A percentile compares a stretch with the other conserved stretches of the same genome.
Conservation (phyloP, 495 filamentous ascomycete genomes). For the Acidiella bohemica region DNA sequence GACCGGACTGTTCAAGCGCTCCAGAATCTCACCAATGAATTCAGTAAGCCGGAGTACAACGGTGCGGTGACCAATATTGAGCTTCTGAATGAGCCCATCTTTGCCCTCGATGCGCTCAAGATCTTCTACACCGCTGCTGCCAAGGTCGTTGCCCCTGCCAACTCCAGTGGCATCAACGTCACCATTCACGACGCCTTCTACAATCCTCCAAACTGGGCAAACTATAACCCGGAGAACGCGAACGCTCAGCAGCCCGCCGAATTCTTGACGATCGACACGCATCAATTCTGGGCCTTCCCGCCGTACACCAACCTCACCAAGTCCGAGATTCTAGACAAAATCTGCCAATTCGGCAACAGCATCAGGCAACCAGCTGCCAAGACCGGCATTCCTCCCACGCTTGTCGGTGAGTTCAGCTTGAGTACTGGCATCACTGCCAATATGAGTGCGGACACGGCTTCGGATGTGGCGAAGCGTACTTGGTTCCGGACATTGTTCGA, state of each 20-base stretch:
- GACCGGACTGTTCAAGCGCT: constrained; percentile 10
- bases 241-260: neutral
- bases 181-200: constrained; percentile 13
- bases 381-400: constrained; percentile 11
- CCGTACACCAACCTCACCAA: neutral
- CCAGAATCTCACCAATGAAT: constrained; percentile 8
- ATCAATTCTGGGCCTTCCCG: constrained; percentile 13
- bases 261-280: constrained; percentile 6
- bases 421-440: constrained; percentile 7
- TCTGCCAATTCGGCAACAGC: constrained; percentile 2
- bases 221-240: constrained; percentile 7
- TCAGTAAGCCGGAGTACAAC: constrained; percentile 1
- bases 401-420: constrained; percentile 13
- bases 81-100: constrained; percentile 11
- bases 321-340: constrained; percentile 1
- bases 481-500: constrained; percentile 11
- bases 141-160: constrained; percentile 3
- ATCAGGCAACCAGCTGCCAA: constrained; percentile 1
- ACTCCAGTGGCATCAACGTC: constrained; percentile 8
- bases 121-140: constrained; percentile 6
- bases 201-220: constrained; percentile 8
- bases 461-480: constrained; percentile 3
- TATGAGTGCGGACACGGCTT: neutral
- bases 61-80: constrained; percentile 9
- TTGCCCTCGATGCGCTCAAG: neutral